Base-by-base conservation (phyloP, 2,329 filamentous ascomycete genomes). In the Zasmidium cellare region DNA sequence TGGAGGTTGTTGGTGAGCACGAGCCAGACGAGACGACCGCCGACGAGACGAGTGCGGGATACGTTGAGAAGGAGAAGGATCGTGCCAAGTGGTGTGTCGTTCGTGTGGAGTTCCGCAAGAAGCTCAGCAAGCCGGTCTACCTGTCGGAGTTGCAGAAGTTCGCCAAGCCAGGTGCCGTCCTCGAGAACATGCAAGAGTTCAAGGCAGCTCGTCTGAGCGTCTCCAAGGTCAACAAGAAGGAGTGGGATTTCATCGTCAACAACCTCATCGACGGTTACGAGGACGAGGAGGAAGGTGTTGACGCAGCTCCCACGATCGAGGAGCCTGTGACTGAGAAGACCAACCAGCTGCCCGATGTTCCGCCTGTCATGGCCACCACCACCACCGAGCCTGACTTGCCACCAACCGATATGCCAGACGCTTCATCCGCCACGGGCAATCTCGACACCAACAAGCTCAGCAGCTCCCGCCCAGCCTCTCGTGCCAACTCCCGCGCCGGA, bases 21-120 rank as follows among this genome's bases (percentile, higher is more conserved):
- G 87, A 88, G 1, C 83, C 90, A 9, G 94, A 99, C 68, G 77
- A 87, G 68, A 84, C 86, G 22, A 89, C 89, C 2, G 89, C 90
- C 59, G 85, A 94, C 65, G 79, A 84, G 16, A 79, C 82, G 48
- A 84, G 87, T 55, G 88, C 91, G 0, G 97, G 97, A 76, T 96
- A 92, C 72, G 94, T 97, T 70, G 76, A 87, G 1, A 88, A 88
- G 53, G 91, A 89, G 1, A 86, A 84, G 64, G 80, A 84, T 1
- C 84, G 87, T 51, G 89, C 88, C 0, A 90, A 87, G 68, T 99
- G 94, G 94, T 90, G 87, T 53, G 84, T 94, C 18, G 94, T 97
- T 1, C 89, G 96, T 60, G 93, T 97, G 49, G 83, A 87, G 68
- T 97, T 96, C 72, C 86, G 89, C 57, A 87, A 86, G 72, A 97